These are phyloP conservation scores for Hygrophorus russula DNA, from an alignment of 768 basidiomycete genomes.

Conservation along the genomic window DNA sequence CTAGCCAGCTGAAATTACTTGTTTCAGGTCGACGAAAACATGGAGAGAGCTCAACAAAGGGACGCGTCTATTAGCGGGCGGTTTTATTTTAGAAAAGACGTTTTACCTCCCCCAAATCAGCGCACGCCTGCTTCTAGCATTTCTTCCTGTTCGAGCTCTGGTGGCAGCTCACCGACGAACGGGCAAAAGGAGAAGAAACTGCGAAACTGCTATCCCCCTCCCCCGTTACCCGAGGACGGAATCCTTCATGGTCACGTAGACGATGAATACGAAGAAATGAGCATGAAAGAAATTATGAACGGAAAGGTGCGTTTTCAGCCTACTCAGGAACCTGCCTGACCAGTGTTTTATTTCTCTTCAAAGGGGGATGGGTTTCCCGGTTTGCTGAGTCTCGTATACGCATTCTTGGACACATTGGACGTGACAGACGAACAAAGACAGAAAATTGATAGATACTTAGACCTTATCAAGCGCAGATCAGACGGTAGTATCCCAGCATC, in stretches of 20 bases:
- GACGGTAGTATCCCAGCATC: constrained; percentile 43
- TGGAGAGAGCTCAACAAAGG: constrained; percentile 79
- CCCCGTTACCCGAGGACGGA: constrained; percentile 42
- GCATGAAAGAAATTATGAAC: constrained; percentile 85
- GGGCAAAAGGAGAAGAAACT: constrained; percentile 51
- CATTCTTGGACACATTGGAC: constrained; percentile 82
- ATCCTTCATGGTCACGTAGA: constrained; percentile 36
- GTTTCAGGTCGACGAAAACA: constrained; percentile 89
- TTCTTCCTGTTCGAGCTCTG: constrained; percentile 33
- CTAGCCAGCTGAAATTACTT: neutral
- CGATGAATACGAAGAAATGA: constrained; percentile 89
- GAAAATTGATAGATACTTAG: constrained; percentile 67
- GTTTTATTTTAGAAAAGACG: constrained; percentile 85
- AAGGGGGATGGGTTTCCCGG: constrained; percentile 70
- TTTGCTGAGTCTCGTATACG: constrained; percentile 66
- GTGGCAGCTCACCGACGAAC: constrained; percentile 26
- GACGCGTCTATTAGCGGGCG: constrained; percentile 63
- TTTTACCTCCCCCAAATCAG: constrained; percentile 47
- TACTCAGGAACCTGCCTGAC: neutral
- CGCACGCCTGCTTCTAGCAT: constrained; percentile 27
- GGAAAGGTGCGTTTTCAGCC: constrained; percentile 54
- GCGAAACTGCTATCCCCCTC: constrained; percentile 60
- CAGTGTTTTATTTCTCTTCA: neutral
- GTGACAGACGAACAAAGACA: constrained; percentile 46
- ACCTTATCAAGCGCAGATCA: constrained; percentile 67